These are phyloP conservation scores for Colletotrichum lentis DNA, from an alignment of 2,329 filamentous ascomycete genomes.

Conservation along the genomic window DNA sequence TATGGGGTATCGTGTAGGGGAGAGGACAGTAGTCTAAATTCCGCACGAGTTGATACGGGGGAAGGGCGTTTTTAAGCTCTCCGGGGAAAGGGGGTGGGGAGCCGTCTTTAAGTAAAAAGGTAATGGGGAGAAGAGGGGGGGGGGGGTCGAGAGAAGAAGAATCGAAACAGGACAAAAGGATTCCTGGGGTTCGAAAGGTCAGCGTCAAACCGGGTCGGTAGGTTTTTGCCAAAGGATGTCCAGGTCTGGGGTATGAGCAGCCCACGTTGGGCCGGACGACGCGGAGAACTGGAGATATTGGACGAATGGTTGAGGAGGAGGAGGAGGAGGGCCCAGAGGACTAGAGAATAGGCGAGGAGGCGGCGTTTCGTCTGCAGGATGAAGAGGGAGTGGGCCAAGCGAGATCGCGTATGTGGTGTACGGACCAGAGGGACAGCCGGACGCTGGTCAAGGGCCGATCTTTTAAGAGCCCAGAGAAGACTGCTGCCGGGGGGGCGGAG, in stretches of 20 bases:
- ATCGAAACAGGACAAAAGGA: slow-evolving; percentile 27
- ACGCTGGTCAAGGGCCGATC: slow-evolving; percentile 33
- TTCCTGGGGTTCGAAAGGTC: slow-evolving; percentile 24
- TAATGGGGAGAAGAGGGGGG: not conserved
- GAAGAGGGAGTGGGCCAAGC: slow-evolving; percentile 36
- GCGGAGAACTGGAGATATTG: slow-evolving; percentile 35
- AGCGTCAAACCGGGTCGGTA: slow-evolving; percentile 30
- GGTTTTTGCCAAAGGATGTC: slow-evolving; percentile 19
- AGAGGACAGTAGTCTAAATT: slow-evolving; percentile 16
- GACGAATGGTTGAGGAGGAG: not conserved
- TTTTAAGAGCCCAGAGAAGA: slow-evolving; percentile 25
- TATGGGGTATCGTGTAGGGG: slow-evolving; percentile 16
- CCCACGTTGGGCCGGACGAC: slow-evolving; percentile 23
- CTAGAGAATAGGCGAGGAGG: slow-evolving; percentile 1
- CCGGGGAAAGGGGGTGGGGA: slow-evolving; percentile 21
- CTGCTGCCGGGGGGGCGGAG: slow-evolving; percentile 5
- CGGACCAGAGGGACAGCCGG: slow-evolving; percentile 11
- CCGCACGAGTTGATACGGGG: slow-evolving; percentile 14
- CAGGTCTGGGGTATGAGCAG: slow-evolving; percentile 35
- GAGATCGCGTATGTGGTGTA: slow-evolving; percentile 4
- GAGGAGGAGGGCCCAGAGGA: not conserved
- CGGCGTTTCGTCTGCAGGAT: slow-evolving; percentile 25
- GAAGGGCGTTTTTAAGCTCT: not conserved
- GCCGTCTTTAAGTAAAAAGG: slow-evolving; percentile 34
- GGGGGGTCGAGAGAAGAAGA: slow-evolving; percentile 13